Evolutionary conservation across 192 early-diverging fungal genomes (phyloP).

Genomic region (Coemansia sp.): DNA sequence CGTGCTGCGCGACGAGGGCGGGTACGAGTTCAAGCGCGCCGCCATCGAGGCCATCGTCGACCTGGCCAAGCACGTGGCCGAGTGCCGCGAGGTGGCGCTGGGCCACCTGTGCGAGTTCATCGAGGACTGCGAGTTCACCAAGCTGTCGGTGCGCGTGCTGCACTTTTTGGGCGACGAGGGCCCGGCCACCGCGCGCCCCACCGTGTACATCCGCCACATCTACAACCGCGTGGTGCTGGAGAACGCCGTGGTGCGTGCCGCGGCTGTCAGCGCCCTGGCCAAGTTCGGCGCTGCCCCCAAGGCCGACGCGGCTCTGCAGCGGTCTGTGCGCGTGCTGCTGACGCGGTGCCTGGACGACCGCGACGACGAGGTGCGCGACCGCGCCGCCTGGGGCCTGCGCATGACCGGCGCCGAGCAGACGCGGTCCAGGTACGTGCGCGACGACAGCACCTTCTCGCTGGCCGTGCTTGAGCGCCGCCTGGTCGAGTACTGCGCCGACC

Average conservation of each 20-base stretch:
- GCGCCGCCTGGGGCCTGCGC: constrained; percentile 85
- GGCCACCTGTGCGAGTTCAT: constrained; percentile 98
- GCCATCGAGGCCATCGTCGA: constrained; percentile 98
- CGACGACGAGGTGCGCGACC: constrained; percentile 98
- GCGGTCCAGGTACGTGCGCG: constrained; percentile 71
- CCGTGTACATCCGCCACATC: constrained; percentile 98
- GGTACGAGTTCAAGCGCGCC: constrained; percentile 94
- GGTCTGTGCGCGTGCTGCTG: constrained; percentile 82
- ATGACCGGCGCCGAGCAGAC: constrained; percentile 69
- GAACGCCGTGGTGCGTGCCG: constrained; percentile 92
- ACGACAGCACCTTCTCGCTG: constrained; percentile 87
- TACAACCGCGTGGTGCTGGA: constrained; percentile 99
- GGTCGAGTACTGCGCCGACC: constrained; percentile 79
- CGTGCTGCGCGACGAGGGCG: constrained; percentile 95
- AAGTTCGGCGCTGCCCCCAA: constrained; percentile 84
- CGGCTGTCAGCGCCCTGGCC: constrained; percentile 92
- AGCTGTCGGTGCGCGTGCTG: constrained; percentile 95
- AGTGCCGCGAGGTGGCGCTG: constrained; percentile 91
- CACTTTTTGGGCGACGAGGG: constrained; percentile 94
- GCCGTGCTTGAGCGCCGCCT: constrained; percentile 83
- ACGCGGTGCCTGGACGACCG: constrained; percentile 93
- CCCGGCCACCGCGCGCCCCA: constrained; percentile 85
- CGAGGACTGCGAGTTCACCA: constrained; percentile 99
- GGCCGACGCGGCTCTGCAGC: constrained; percentile 67
- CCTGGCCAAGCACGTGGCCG: constrained; percentile 89